phyloP scores from a whole-genome alignment of 805 yeast genomes.

The Saturnispora mendoncae region DNA sequence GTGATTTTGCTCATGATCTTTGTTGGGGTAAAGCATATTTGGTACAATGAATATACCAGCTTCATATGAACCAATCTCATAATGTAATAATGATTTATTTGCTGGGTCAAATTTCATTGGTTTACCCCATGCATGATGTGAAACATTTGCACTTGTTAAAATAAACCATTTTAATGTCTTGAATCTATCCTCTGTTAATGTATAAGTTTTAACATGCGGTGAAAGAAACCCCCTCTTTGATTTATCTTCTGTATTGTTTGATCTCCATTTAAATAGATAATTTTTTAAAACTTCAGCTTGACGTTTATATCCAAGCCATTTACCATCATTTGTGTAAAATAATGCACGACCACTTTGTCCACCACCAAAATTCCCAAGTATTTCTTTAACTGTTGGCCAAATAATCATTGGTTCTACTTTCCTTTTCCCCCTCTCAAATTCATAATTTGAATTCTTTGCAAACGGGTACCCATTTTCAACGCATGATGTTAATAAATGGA shows the following conservation, averaged over 20 bases:
- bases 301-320: slow-evolving; percentile 19
- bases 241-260: slow-evolving; percentile 16
- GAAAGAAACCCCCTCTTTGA: slow-evolving; percentile 24
- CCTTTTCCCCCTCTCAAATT: slow-evolving; percentile 8
- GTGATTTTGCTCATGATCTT: slow-evolving; percentile 4
- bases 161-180: slow-evolving; percentile 55
- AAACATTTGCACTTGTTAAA: slow-evolving; percentile 66
- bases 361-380: slow-evolving; percentile 16
- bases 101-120: slow-evolving; percentile 17
- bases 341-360: slow-evolving; percentile 26
- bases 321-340: slow-evolving; percentile 16
- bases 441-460: slow-evolving; percentile 15
- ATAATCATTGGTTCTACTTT: slow-evolving; percentile 24
- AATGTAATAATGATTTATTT: slow-evolving; percentile 20
- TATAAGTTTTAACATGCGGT: slow-evolving; percentile 60
- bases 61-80: slow-evolving; percentile 38
- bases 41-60: slow-evolving; percentile 43
- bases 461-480: slow-evolving; percentile 26
- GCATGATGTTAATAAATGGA: slow-evolving; percentile 41
- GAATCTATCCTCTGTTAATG: slow-evolving; percentile 44
- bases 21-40: slow-evolving; percentile 17
- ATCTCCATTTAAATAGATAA: slow-evolving; percentile 39
- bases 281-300: slow-evolving; percentile 38
- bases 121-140: slow-evolving; percentile 77
- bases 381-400: slow-evolving; percentile 28